Base-by-base conservation (phyloP, 371 early-diverging fungal species). In the Mucor velutinosus region DNA sequence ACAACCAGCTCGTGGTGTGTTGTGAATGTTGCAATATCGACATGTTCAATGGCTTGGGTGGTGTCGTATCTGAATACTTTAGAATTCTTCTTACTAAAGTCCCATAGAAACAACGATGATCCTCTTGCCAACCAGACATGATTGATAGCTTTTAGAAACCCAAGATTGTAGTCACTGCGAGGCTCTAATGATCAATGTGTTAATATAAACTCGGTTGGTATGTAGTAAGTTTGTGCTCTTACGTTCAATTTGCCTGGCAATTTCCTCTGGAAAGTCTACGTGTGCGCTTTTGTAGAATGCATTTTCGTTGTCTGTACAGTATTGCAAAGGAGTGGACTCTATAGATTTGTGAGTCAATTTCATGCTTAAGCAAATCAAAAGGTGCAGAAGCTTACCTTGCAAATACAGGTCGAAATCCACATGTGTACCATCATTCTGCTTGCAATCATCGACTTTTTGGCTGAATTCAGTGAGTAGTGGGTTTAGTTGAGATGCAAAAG, bases 21-120 rank as follows among this genome's bases (percentile, higher is more conserved):
- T 3, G n/a, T 17, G 7, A 61, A 65, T 8, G 27, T 17, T 3
- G 56, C 23, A 4, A 68, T 25, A 12, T 72, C 68, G 23, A 64
- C 65, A 39, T 65, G 41, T 32, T 72, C 58, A 58, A 72, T 53
- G 14, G 0, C 23, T 15, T 68, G 68, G 15, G 19, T 56, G 10
- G 62, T 57, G 30, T 60, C 33, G 21, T 72, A 72, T 61, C 23
- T 60, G 41, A 68, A 72, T 15, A 67, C 3, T 14, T 68, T 58
- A 2, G 56, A 51, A 1, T 33, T 27, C 3, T 35, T 32, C 8
- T n/a, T 12, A 19, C 7, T 19, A 49, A 56, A 62, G 11, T 72
- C 57, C 72, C 72, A 72, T 0, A 72, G 45, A 39, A 30, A 72
- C 27, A 72, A 32, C 3, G 47, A 25, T 4, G 41, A 57, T 8